Evolutionary conservation across 192 early-diverging fungal genomes (phyloP).

Genomic region (Rhizophlyctis rosea): DNA sequence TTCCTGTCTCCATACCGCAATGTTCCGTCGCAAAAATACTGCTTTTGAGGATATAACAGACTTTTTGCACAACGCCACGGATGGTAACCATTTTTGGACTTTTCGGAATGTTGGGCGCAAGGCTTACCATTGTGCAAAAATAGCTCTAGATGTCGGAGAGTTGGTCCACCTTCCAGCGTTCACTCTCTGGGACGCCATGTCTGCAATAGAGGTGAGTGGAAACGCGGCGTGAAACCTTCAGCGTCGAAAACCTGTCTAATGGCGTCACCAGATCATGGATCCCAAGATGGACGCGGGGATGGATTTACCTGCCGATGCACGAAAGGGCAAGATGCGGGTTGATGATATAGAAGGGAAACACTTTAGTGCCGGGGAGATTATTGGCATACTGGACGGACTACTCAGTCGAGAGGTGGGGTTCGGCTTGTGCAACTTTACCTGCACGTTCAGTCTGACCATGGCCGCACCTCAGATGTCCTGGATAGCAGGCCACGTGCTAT

Average conservation of each 20-base stretch:
- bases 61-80: constrained; percentile 19
- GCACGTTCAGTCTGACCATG: background rate
- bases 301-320: constrained; percentile 4
- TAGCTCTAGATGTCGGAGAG: constrained; percentile 18
- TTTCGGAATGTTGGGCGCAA: background rate
- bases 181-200: constrained; percentile 29
- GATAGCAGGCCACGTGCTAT: constrained; percentile 22
- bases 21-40: no score
- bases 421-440: constrained; percentile 1
- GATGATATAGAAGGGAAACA: constrained; percentile 2
- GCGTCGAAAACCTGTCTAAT: background rate
- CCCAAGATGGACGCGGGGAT: constrained; percentile 38
- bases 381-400: constrained; percentile 23
- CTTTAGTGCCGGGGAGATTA: constrained; percentile 18
- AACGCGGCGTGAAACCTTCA: background rate
- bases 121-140: background rate
- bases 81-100: constrained; percentile 11
- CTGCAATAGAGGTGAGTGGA: constrained; percentile 19
- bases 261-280: constrained; percentile 29
- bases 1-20: no score
- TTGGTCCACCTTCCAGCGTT: constrained; percentile 12
- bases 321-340: background rate
- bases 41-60: constrained; percentile 21
- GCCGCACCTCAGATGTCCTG: no score
- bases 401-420: constrained; percentile 14